Evolutionary conservation across 2,329 filamentous ascomycete genomes (phyloP), one percentile per base, ranked within the genome.

Genomic region (Blastomyces percursus): DNA sequence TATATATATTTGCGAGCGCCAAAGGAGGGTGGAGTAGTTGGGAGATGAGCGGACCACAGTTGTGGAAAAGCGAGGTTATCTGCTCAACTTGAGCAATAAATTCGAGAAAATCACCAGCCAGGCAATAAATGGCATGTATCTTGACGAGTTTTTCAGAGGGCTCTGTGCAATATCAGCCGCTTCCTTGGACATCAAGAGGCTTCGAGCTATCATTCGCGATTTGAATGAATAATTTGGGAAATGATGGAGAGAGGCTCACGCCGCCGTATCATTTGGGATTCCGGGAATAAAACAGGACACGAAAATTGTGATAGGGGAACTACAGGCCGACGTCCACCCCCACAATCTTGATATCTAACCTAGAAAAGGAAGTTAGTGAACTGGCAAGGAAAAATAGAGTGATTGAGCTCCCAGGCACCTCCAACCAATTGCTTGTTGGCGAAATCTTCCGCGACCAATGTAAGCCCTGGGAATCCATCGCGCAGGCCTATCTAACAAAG

Each of bases 391-490:
- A 74, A 32, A 77, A 69, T 16, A 74, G 82, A 21, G 81, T 79
- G 1, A 71, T 79, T 8, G 86, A 88, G 68, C 73, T 88, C 0
- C 82, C 83, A 0, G 84, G 84, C 0, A 82, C 76, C 0, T 86
- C 84, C 72, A 85, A 85, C 60, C 80, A 84, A 0, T 69, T 83
- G 55, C 72, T 87, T 8, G 78, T 87, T 0, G 74, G 76, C 0
- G 80, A 86, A n/a, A 70, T 89, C 0, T 88, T 88, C 68, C 74
- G 73, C 21, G 78, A 85, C 42, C 84, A 88, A 64, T 83, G 80
- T 0, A 63, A 67, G 4, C 80, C 79, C 0, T 88, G 84, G 86
- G 69, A 77, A 46, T 32, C 60, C 0, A 75, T 81, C 1, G 74
- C 72, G 9, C 24, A 24, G 21, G 24, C 7, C 2, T 19, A 44